A percentile compares a stretch with the other conserved stretches of the same genome.
phyloP scores from a whole-genome alignment of 192 early-diverging fungal genomes.

The Backusella tuberculispora region DNA sequence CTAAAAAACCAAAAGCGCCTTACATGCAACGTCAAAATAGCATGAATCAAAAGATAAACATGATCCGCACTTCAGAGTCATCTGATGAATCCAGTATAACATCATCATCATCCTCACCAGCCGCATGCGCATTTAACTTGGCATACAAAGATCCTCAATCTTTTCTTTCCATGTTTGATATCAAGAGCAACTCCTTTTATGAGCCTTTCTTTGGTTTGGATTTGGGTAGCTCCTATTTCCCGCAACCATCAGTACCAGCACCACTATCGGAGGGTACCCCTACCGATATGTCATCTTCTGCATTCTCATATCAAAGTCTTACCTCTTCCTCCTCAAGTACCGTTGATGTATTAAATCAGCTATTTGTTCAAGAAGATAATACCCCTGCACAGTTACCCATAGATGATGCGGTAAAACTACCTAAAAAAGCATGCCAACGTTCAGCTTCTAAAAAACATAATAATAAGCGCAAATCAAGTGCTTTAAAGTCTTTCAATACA shows the following conservation, averaged over 20 bases:
- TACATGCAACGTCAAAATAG: neutral
- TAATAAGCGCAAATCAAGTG: neutral
- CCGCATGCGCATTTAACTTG: conserved; percentile 45
- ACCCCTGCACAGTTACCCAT: neutral
- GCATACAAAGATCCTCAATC: conserved; percentile 33
- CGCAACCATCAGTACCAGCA: neutral
- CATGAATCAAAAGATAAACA: conserved; percentile 22
- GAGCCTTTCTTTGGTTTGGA: conserved; percentile 25
- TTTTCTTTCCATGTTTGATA: conserved; percentile 34
- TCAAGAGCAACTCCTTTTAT: conserved; percentile 39
- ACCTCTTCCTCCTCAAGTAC: neutral
- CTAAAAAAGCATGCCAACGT: neutral
- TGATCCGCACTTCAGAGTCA: conserved; percentile 31
- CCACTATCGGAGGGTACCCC: neutral
- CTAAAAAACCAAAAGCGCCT: neutral
- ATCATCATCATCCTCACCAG: conserved; percentile 40
- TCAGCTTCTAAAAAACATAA: neutral
- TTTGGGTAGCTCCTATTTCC: conserved; percentile 11
- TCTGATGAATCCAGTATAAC: conserved; percentile 42
- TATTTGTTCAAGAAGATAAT: neutral
- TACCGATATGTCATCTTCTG: conserved; percentile 8
- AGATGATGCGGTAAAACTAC: neutral
- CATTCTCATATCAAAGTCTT: conserved; percentile 12
- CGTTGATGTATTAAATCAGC: neutral
- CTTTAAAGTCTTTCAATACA: neutral